Percentiles rank a stretch among this genome's conserved stretches.
Evolutionary conservation across 352 stramenopile genomes (phyloP).

Genomic region (Pythium phragmiticola): DNA sequence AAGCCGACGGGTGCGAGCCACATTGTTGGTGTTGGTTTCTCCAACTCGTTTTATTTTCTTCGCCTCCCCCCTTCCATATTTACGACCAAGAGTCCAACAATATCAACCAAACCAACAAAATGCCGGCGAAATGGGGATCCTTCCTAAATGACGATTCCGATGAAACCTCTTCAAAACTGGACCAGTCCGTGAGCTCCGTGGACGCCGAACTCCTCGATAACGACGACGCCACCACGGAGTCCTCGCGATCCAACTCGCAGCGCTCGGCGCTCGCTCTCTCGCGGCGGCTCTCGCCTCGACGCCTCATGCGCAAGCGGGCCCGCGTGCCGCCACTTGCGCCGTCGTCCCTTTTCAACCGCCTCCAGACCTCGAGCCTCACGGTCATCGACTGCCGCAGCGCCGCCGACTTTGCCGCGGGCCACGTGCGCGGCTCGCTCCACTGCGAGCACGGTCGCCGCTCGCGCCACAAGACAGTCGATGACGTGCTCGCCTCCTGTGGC

Average conservation of each 20-base stretch:
- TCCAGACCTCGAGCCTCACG: constrained; percentile 68
- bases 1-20: not conserved
- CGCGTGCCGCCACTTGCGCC: constrained; percentile 58
- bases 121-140: constrained; percentile 11
- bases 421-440: constrained; percentile 55
- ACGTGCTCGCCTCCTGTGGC: constrained; percentile 37
- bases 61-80: not conserved
- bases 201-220: not conserved
- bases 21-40: not conserved
- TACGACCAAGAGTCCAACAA: not conserved
- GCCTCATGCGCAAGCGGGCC: constrained; percentile 26
- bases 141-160: constrained; percentile 7
- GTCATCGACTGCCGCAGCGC: constrained; percentile 65
- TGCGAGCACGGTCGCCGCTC: constrained; percentile 36
- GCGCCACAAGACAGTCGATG: constrained; percentile 45
- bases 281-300: constrained; percentile 27
- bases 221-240: constrained; percentile 21
- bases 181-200: not conserved
- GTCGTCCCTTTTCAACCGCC: constrained; percentile 68
- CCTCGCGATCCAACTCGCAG: constrained; percentile 13
- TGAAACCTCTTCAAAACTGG: not conserved
- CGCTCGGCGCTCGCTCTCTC: constrained; percentile 27
- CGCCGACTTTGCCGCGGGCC: constrained; percentile 39
- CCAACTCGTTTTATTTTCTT: not conserved
- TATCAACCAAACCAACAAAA: not conserved